Evolutionary conservation across 225 moss, liverwort and hornwort species (phyloP).

Genomic region (Thuidium tamariscinum): DNA sequence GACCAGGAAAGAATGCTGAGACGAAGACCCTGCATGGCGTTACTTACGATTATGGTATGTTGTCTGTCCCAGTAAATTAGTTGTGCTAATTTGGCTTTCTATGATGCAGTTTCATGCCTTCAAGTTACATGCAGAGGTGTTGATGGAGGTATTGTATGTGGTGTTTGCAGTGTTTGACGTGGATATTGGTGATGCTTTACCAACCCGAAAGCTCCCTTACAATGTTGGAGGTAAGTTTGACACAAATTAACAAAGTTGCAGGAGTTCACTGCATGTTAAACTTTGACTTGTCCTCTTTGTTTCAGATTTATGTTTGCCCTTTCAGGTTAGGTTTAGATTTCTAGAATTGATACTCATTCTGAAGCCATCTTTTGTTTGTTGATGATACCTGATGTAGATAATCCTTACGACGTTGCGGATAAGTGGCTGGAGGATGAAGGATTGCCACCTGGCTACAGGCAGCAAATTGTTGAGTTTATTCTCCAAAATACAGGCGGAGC

Average conservation of each 20-base stretch:
- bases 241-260: not conserved
- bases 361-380: not conserved
- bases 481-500: constrained; percentile 77
- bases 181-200: constrained; percentile 90
- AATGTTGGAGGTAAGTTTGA: constrained; percentile 70
- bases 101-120: not conserved
- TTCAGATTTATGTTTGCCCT: not conserved
- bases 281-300: not conserved
- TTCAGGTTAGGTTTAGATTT: not conserved
- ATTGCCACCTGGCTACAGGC: constrained; percentile 71
- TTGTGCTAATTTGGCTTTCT: not conserved
- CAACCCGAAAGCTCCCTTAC: constrained; percentile 84
- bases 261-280: not conserved
- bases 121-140: not conserved
- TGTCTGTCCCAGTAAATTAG: not conserved
- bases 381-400: constrained; percentile 37
- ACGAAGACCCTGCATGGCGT: constrained; percentile 71
- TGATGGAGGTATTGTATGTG: not conserved
- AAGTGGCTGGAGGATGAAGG: constrained; percentile 83
- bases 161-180: constrained; percentile 86
- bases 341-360: not conserved
- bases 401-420: constrained; percentile 92
- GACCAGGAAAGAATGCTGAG: constrained; percentile 60
- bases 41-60: constrained; percentile 76
- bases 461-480: constrained; percentile 97